Evolutionary conservation across 2,329 filamentous ascomycete genomes (phyloP), one percentile per base, ranked within the genome.

Genomic region (Onygena corvina): DNA sequence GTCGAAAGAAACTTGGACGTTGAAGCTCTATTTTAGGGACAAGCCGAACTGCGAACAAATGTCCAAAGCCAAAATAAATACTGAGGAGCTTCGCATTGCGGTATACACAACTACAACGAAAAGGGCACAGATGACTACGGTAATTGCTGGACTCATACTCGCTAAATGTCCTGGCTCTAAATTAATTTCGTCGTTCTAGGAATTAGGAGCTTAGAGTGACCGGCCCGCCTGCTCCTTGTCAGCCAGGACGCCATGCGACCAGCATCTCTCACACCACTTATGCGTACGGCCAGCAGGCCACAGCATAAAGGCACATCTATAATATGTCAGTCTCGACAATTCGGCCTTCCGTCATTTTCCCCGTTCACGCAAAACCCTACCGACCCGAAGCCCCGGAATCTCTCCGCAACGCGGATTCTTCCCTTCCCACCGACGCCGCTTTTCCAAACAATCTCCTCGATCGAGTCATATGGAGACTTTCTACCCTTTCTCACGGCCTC

Each of bases 401-500:
- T 96, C 50, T 79, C 76, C 47, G 88, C 87, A 8, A 74, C 76
- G 16, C 84, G 87, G 53, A 83, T 76, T 3, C 81, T 96, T 11
- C 84, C 85, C 11, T 93, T 93, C 72, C 70, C 81, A 0, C 72
- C 80, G 27, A 60, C 67, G 3, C 72, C 79, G 1, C 80, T 98
- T 58, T 98, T 92, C 77, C 73, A 75, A 57, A 76, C 95, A 49
- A 89, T 98, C 65, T 81, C 88, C 68, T 87, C 95, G 67, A 81
- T 98, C 56, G 79, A 86, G 65, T 80, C 79, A 54, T 98, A 98
- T 76, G 72, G 76, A 31, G 65, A 73, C 56, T 98, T 96, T 73
- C 79, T 98, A n/a, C 92, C 92, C 8, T 95, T 93, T 76, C 94
- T 90, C 69, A 76, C 79, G 36, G 73, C 73, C 40, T 89, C 85